These are phyloP conservation scores for Gossypium trilobum DNA, from an alignment of 441 rosid genomes.

Conservation along the genomic window DNA sequence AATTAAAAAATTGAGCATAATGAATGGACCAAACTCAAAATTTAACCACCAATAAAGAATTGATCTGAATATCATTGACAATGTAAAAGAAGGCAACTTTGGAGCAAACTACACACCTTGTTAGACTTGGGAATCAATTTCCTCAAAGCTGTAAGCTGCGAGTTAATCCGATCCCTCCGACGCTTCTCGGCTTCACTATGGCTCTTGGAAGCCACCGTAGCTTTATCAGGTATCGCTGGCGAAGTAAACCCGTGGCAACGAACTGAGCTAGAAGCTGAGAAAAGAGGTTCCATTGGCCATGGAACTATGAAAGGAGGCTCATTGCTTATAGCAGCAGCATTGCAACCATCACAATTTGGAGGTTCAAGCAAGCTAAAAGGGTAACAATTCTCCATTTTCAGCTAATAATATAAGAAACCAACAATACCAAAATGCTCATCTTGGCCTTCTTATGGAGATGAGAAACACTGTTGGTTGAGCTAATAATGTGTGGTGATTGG, in stretches of 20 bases:
- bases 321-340: conserved; percentile 13
- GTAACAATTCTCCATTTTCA: conserved; percentile 27
- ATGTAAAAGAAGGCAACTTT: no score
- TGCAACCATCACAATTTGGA: conserved; percentile 28
- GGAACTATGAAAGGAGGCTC: conserved; percentile 28
- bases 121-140: conserved; percentile 80
- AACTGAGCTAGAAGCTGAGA: conserved; percentile 23
- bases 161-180: conserved; percentile 75
- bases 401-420: neutral
- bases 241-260: conserved; percentile 27
- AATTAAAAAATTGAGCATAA: neutral
- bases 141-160: conserved; percentile 71
- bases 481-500: conserved; percentile 39
- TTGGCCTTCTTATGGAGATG: no score
- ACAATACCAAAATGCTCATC: neutral
- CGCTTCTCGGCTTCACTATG: conserved; percentile 92
- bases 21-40: neutral
- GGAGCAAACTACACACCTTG: conserved; percentile 37
- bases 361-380: conserved; percentile 23
- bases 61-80: neutral
- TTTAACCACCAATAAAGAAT: neutral
- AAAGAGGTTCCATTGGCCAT: conserved; percentile 27
- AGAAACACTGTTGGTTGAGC: conserved; percentile 27
- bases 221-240: conserved; percentile 30
- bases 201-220: conserved; percentile 50